These are phyloP conservation scores for Canna indica DNA, from an alignment of 176 grass and related monocot species.

Conservation along the genomic window DNA sequence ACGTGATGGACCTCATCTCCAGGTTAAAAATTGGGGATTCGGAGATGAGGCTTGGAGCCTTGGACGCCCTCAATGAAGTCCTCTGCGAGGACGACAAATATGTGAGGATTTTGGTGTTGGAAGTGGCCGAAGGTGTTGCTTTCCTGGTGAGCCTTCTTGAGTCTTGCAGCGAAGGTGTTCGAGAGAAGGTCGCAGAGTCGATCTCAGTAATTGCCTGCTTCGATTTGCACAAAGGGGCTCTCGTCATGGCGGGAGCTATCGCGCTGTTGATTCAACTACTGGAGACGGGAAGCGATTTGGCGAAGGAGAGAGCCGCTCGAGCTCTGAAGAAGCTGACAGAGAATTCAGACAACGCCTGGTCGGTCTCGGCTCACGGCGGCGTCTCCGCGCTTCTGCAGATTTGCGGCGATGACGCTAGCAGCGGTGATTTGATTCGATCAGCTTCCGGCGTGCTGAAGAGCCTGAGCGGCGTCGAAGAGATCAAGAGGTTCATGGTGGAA, in stretches of 20 bases:
- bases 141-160: slow-evolving; percentile 56
- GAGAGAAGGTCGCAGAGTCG: slow-evolving; percentile 43
- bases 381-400: slow-evolving; percentile 50
- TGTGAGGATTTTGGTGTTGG: slow-evolving; percentile 36
- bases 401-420: slow-evolving; percentile 28
- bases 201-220: slow-evolving; percentile 39
- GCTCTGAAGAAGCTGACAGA: slow-evolving; percentile 65
- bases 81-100: slow-evolving; percentile 58
- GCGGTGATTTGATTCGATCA: slow-evolving; percentile 33
- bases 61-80: slow-evolving; percentile 36
- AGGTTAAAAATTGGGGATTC: slow-evolving; percentile 40
- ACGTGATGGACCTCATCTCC: slow-evolving; percentile 65
- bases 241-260: slow-evolving; percentile 46
- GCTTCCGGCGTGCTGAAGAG: slow-evolving; percentile 60
- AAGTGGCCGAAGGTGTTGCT: slow-evolving; percentile 40
- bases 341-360: slow-evolving; percentile 87
- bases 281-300: slow-evolving; percentile 17
- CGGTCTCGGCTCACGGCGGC: slow-evolving; percentile 80
- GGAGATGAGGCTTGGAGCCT: slow-evolving; percentile 46
- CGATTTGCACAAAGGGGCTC: slow-evolving; percentile 39
- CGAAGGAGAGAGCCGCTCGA: slow-evolving; percentile 44
- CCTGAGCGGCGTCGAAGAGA: slow-evolving; percentile 64
- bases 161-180: slow-evolving; percentile 27
- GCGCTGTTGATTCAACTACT: slow-evolving; percentile 46
- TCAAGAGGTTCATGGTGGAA: slow-evolving; percentile 73